Evolutionary conservation across 1,284 basidiomycete species (phyloP).

Genomic region (Veloboletus limbatus): DNA sequence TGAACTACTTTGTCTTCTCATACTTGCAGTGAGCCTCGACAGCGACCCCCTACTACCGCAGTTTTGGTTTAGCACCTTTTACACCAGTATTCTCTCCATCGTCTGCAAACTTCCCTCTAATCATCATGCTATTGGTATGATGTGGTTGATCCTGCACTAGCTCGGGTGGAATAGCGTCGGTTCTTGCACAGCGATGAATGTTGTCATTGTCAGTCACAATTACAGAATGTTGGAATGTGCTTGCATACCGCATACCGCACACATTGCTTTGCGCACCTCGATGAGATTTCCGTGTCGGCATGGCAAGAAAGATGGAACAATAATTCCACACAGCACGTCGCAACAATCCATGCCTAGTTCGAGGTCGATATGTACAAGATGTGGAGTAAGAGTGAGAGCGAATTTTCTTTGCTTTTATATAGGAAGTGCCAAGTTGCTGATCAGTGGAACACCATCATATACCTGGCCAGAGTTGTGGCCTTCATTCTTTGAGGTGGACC

Average conservation of each 20-base stretch:
- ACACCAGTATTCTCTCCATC: constrained; percentile 4
- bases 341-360: constrained; percentile 26
- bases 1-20: neutral
- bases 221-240: neutral
- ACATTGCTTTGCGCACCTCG: constrained; percentile 13
- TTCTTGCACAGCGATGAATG: constrained; percentile 8
- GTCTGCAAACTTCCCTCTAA: constrained; percentile 8
- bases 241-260: constrained; percentile 16
- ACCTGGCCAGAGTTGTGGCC: too few relatives aligned
- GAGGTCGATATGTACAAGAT: neutral
- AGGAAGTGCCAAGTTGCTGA: too few relatives aligned
- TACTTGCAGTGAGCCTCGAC: neutral
- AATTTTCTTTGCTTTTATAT: too few relatives aligned
- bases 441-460: too few relatives aligned
- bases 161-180: constrained; percentile 4
- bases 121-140: constrained; percentile 14
- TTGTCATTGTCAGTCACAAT: constrained; percentile 1
- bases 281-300: constrained; percentile 7
- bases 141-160: constrained; percentile 19
- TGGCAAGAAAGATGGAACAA: neutral
- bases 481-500: too few relatives aligned
- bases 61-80: constrained; percentile 18
- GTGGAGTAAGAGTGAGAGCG: too few relatives aligned
- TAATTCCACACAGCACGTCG: constrained; percentile 21
- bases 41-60: neutral